These are phyloP conservation scores for Vitis riparia DNA, from an alignment of 164 flowering plant genomes.

Conservation along the genomic window DNA sequence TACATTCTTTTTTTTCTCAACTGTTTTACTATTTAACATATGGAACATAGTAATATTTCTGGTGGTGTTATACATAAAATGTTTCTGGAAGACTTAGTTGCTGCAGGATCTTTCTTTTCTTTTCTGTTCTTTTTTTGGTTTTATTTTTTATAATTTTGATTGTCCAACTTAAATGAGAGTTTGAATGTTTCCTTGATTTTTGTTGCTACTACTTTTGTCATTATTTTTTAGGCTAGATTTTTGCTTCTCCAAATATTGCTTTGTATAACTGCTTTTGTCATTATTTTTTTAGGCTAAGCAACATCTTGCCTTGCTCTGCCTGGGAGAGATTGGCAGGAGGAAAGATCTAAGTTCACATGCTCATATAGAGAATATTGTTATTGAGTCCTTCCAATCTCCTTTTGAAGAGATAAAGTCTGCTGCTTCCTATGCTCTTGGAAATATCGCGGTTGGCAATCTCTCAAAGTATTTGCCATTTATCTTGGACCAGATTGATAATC, in stretches of 20 bases:
- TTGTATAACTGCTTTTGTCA: neutral
- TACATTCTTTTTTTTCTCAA: too few relatives aligned
- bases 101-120: too few relatives aligned
- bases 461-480: constrained; percentile 91
- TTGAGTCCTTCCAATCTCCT: constrained; percentile 96
- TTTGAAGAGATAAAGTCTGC: constrained; percentile 99
- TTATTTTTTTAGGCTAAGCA: constrained; percentile 68
- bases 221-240: neutral
- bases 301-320: constrained; percentile 89
- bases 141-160: too few relatives aligned
- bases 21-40: too few relatives aligned
- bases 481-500: constrained; percentile 97
- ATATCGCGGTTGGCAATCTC: constrained; percentile 96
- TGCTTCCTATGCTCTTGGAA: constrained; percentile 99
- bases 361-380: constrained; percentile 83
- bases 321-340: constrained; percentile 98
- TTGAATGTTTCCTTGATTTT: neutral
- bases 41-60: too few relatives aligned
- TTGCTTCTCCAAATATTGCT: neutral
- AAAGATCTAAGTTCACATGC: constrained; percentile 87
- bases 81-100: too few relatives aligned
- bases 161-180: too few relatives aligned
- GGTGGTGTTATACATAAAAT: too few relatives aligned
- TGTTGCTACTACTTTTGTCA: neutral
- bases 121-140: too few relatives aligned